Percentiles rank a stretch among this genome's conserved stretches.
These are phyloP conservation scores for Thozetella sp. DNA, from an alignment of 495 filamentous ascomycete species.

Conservation along the genomic window DNA sequence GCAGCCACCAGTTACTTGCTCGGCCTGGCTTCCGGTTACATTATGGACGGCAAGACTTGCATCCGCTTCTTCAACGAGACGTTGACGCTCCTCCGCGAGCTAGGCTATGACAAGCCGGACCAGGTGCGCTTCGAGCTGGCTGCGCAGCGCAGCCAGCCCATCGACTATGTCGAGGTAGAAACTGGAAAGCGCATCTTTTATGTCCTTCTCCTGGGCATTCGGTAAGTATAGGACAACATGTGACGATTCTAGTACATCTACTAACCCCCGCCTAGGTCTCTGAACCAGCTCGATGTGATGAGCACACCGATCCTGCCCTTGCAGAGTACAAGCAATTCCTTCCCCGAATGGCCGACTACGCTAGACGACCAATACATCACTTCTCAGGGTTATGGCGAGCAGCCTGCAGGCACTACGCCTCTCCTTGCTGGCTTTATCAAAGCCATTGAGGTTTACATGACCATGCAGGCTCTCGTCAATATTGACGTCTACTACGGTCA, in stretches of 20 bases:
- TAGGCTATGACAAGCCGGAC: conserved; percentile 59
- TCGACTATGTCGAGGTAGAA: conserved; percentile 76
- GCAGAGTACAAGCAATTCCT: conserved; percentile 69
- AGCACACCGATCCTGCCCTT: conserved; percentile 68
- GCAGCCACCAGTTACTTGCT: conserved; percentile 86
- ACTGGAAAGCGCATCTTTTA: conserved; percentile 81
- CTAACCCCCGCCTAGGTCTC: conserved; percentile 39
- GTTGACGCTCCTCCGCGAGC: conserved; percentile 68
- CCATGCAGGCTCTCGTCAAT: conserved; percentile 67
- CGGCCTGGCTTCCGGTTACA: conserved; percentile 69
- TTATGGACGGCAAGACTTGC: conserved; percentile 65
- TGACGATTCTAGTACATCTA: neutral
- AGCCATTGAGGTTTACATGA: conserved; percentile 70
- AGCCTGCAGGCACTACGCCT: conserved; percentile 64
- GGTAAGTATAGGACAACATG: conserved; percentile 31
- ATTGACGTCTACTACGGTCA: conserved; percentile 77
- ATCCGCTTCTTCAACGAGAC: conserved; percentile 75
- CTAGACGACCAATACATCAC: conserved; percentile 80
- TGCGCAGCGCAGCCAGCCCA: conserved; percentile 29
- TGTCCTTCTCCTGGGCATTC: conserved; percentile 67
- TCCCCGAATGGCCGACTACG: conserved; percentile 79
- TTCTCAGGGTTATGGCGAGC: conserved; percentile 58
- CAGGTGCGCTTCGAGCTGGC: conserved; percentile 27
- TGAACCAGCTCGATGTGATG: conserved; percentile 70
- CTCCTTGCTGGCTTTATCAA: conserved; percentile 74